Evolutionary conservation across 73 alveolate species (phyloP).

Genomic region (Paramecium sonneborni): DNA sequence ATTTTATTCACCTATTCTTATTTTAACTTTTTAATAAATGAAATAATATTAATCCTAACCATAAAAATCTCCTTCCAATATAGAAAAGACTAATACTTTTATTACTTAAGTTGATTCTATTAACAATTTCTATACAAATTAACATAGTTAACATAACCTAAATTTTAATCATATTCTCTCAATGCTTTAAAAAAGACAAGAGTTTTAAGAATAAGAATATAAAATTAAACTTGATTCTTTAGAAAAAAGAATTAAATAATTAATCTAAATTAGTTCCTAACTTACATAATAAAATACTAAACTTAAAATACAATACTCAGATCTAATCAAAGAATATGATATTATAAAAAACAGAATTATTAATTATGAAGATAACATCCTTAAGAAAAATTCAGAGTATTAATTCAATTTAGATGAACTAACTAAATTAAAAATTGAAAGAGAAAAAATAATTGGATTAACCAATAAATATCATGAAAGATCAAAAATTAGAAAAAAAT

Average conservation of each 20-base stretch:
- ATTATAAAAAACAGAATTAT: not conserved
- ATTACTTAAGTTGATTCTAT: not conserved
- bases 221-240: not conserved
- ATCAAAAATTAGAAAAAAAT: not conserved
- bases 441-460: not conserved
- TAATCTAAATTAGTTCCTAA: constrained; percentile 11
- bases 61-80: not conserved
- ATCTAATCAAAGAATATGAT: constrained; percentile 11
- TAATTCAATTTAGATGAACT: not conserved
- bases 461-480: constrained; percentile 34
- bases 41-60: constrained; percentile 15
- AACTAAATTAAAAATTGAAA: not conserved
- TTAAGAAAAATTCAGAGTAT: not conserved
- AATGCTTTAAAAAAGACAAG: not conserved
- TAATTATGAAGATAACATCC: not conserved
- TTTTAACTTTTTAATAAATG: not conserved
- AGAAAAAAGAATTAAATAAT: not conserved
- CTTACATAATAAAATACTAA: constrained; percentile 42
- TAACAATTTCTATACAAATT: not conserved
- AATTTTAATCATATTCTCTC: not conserved
- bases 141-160: not conserved
- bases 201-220: constrained; percentile 3
- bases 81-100: not conserved
- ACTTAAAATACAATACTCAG: not conserved
- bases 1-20: not conserved